Conservation (phyloP, 257 asterid species). For the Paraleonurus japonicus region DNA sequence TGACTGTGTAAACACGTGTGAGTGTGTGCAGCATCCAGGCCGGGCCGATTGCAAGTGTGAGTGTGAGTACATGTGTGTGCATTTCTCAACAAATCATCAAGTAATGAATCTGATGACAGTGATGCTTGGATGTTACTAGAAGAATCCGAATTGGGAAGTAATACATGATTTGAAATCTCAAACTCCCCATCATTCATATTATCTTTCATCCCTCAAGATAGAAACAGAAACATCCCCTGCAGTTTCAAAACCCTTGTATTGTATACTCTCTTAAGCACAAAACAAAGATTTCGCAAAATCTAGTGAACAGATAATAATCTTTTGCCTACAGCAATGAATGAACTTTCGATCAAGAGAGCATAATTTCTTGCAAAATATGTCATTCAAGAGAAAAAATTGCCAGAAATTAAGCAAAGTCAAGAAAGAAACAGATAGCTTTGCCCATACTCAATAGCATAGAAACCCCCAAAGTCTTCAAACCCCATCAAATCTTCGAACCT, state of each 20-base stretch:
- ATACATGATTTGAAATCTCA: slow-evolving; percentile 29
- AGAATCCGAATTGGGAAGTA: slow-evolving; percentile 34
- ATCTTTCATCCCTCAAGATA: slow-evolving; percentile 16
- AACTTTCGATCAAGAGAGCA: too few relatives aligned
- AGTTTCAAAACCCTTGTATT: neutral
- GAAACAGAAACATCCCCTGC: neutral
- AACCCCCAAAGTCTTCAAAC: slow-evolving; percentile 6
- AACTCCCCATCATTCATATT: slow-evolving; percentile 42
- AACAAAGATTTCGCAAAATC: neutral
- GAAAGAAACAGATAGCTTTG: slow-evolving; percentile 17
- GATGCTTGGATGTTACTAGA: slow-evolving; percentile 37
- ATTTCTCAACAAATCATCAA: slow-evolving; percentile 40
- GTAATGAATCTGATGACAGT: slow-evolving; percentile 38
- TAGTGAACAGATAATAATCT: neutral
- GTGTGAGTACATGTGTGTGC: slow-evolving; percentile 60
- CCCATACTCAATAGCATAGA: slow-evolving; percentile 9
- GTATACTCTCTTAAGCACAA: neutral
- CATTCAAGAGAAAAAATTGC: slow-evolving; percentile 14
- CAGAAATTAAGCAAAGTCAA: slow-evolving; percentile 15
- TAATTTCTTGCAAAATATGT: neutral
- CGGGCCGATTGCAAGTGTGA: slow-evolving; percentile 68
- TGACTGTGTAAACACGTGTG: slow-evolving; percentile 77
- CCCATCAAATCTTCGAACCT: slow-evolving; percentile 18
- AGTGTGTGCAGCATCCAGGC: slow-evolving; percentile 55
- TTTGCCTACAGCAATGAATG: neutral